A percentile compares a stretch with the other conserved stretches of the same genome.
phyloP scores from a whole-genome alignment of 148 eudicot species.

The Hydrangea macrophylla region DNA sequence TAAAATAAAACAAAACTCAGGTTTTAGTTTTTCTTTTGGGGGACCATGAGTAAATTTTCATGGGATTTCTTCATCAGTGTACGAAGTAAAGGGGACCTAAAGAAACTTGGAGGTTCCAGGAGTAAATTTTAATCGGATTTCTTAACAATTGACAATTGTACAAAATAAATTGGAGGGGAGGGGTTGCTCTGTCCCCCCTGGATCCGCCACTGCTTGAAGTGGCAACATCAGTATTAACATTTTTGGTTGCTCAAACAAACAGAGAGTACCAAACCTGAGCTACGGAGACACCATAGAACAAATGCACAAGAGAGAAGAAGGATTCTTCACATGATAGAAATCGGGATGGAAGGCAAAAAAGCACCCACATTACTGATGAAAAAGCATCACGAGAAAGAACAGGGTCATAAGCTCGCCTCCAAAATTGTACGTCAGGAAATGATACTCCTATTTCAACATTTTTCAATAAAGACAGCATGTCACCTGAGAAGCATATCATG shows the following conservation, averaged over 20 bases:
- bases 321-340: constrained; percentile 60
- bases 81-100: too few species aligned
- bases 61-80: too few species aligned
- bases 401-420: constrained; percentile 78
- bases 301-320: constrained; percentile 72
- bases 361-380: constrained; percentile 86
- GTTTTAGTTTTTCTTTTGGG: too few species aligned
- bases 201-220: too few species aligned
- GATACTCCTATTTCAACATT: constrained; percentile 44
- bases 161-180: too few species aligned
- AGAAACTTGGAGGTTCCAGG: too few species aligned
- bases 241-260: constrained; percentile 1
- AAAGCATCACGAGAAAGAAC: constrained; percentile 81
- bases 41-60: too few species aligned
- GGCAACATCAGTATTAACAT: background rate
- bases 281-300: constrained; percentile 65
- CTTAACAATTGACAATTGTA: too few species aligned
- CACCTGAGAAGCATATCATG: constrained; percentile 38
- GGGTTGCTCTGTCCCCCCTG: too few species aligned
- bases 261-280: constrained; percentile 49
- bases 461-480: constrained; percentile 49
- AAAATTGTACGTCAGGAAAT: constrained; percentile 69
- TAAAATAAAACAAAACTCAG: too few species aligned
- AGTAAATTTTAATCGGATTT: too few species aligned
- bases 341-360: constrained; percentile 83